Base-by-base conservation (phyloP, 129 eudicot species). In the Helichrysum umbraculigerum region DNA sequence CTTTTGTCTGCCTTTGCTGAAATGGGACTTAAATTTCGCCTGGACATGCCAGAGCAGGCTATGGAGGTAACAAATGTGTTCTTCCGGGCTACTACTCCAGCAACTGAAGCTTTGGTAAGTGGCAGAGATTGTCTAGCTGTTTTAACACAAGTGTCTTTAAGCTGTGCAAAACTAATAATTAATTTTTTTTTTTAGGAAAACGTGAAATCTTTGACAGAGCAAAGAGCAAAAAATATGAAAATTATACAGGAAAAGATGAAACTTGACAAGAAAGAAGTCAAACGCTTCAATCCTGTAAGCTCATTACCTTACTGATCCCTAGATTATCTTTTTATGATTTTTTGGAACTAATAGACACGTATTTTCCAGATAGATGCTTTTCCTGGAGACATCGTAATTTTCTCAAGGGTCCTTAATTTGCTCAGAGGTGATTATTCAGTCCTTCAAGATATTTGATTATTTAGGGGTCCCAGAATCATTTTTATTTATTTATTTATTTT, bases 341-440 rank as follows among this genome's bases (percentile, higher is more conserved):
- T 52, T 78, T 25, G 78, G 70, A 70, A 61, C 78, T 86, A 29
- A 82, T 73, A 16, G 47, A 52, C 28, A 80, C 12, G 20, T 25
- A 76, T 76, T 70, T 44, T 83, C 50, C 84, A 95, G 99, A 92
- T 95, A 82, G 99, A 95, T 87, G 99, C 99, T 79, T 95, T 95
- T 82, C 99, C 99, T 4, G 97, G 99, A 28, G 99, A 95, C 80
- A 91, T 91, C 66, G 95, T 95, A 63, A 95, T 95, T 75, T 95
- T 95, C 77, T 79, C 88, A 2, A 86, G 99, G 78, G 99, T 95
- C 80, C 90, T 95, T 71, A 91, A 95, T 87, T 85, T 95, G 76
- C 96, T 95, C 60, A 81, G 99, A 95, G 99, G 99, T 95, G 44
- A 74, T 34, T 62, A 29, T 69, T 62, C 19, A 62, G n/a, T 71